A percentile compares a stretch with the other conserved stretches of the same genome.
Evolutionary conservation across 2,329 filamentous ascomycete species (phyloP).

Genomic region (Sporothrix pallida): DNA sequence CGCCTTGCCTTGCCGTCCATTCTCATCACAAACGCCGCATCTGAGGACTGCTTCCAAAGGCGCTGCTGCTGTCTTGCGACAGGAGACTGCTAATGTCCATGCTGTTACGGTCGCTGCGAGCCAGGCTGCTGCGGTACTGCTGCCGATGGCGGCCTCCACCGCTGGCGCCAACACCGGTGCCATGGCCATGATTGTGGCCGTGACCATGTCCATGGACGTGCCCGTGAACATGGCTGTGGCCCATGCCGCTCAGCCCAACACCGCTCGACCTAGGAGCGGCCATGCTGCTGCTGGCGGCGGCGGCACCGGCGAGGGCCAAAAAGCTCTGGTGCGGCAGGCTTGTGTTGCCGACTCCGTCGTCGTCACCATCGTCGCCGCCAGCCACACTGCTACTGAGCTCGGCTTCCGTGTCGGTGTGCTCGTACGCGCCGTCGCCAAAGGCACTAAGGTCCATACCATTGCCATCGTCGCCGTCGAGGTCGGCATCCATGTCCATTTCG

Average conservation of each 20-base stretch:
- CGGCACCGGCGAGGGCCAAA: constrained; percentile 19
- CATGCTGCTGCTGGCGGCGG: constrained; percentile 17
- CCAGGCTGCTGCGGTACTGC: constrained; percentile 47
- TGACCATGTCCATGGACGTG: background rate
- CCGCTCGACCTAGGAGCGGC: constrained; percentile 27
- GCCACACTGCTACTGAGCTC: constrained; percentile 55
- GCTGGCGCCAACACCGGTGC: background rate
- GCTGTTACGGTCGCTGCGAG: constrained; percentile 55
- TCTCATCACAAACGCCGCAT: constrained; percentile 44
- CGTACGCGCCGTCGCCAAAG: constrained; percentile 59
- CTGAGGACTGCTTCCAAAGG: constrained; percentile 62
- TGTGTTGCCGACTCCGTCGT: constrained; percentile 41
- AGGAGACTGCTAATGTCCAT: constrained; percentile 63
- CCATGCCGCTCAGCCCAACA: constrained; percentile 6
- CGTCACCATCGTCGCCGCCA: constrained; percentile 38
- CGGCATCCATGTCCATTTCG: constrained; percentile 67
- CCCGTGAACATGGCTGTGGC: background rate
- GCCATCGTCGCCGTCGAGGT: constrained; percentile 67
- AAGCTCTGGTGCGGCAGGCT: constrained; percentile 35
- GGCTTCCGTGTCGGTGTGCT: constrained; percentile 78
- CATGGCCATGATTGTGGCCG: background rate
- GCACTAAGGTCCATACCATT: constrained; percentile 34
- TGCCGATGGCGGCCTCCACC: constrained; percentile 28
- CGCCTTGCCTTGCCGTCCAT: too few species aligned
- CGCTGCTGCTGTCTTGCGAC: constrained; percentile 63